Percentiles rank a stretch among this genome's conserved stretches.
Conservation (phyloP, 441 rosid species). For the Sinapis alba region DNA sequence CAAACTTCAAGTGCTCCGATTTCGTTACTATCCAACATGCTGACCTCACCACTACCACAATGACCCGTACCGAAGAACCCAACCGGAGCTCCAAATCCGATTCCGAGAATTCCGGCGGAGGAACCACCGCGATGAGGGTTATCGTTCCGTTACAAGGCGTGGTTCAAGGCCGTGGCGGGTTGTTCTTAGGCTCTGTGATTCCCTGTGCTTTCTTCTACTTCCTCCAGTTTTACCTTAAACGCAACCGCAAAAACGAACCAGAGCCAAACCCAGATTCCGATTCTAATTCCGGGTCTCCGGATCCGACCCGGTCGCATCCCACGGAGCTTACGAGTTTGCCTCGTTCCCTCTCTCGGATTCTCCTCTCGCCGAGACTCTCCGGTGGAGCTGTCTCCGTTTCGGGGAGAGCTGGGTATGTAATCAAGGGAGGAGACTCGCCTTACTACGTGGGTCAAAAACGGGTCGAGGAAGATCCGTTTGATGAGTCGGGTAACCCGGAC, state of each 20-base stretch:
- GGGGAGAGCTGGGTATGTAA: slow-evolving; percentile 47
- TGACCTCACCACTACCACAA: slow-evolving; percentile 41
- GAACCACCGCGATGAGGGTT: slow-evolving; percentile 85
- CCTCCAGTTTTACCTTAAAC: slow-evolving; percentile 78
- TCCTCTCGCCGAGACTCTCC: slow-evolving; percentile 57
- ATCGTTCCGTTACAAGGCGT: slow-evolving; percentile 93
- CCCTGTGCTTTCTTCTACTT: slow-evolving; percentile 94
- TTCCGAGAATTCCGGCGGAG: slow-evolving; percentile 33
- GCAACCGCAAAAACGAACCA: slow-evolving; percentile 51
- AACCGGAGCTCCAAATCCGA: slow-evolving; percentile 46
- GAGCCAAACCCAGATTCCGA: slow-evolving; percentile 32
- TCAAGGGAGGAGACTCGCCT: slow-evolving; percentile 59
- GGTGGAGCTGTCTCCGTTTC: slow-evolving; percentile 59
- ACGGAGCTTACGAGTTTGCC: slow-evolving; percentile 58
- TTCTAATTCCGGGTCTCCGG: slow-evolving; percentile 45
- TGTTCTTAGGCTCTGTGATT: slow-evolving; percentile 79
- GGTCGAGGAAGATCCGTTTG: slow-evolving; percentile 65
- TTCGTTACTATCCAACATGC: slow-evolving; percentile 5
- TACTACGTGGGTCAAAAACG: slow-evolving; percentile 57
- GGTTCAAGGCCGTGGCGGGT: slow-evolving; percentile 90
- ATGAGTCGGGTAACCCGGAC: slow-evolving; percentile 59
- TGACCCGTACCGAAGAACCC: slow-evolving; percentile 63
- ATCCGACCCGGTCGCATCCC: slow-evolving; percentile 51
- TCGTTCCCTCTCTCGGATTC: slow-evolving; percentile 66
- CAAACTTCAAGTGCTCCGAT: background rate